Evolutionary conservation across 768 basidiomycete species (phyloP).

Genomic region (Mycena capillaripes): DNA sequence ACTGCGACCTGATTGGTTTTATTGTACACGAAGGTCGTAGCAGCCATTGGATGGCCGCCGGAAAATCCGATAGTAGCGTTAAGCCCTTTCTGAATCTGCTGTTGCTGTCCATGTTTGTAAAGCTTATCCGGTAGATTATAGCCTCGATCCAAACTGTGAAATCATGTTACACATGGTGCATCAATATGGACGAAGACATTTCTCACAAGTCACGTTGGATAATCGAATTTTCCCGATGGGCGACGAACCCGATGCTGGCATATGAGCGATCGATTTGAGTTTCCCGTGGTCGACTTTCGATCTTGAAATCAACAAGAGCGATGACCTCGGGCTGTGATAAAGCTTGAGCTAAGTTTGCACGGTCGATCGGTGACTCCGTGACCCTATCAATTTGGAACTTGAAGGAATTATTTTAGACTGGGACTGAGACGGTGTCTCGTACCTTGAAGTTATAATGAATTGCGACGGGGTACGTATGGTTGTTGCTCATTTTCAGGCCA

Average conservation of each 20-base stretch:
- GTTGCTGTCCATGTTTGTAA: neutral
- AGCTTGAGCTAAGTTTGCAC: neutral
- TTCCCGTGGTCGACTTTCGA: conserved; percentile 4
- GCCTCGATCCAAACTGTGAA: neutral
- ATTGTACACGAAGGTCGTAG: neutral
- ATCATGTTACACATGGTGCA: too few relatives aligned
- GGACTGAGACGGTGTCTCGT: too few relatives aligned
- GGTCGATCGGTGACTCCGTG: neutral
- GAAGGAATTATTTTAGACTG: neutral
- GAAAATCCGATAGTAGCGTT: neutral
- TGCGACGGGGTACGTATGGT: neutral
- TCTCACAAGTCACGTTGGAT: neutral
- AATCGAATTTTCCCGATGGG: conserved; percentile 14
- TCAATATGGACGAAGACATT: too few relatives aligned
- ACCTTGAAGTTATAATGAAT: conserved; percentile 13
- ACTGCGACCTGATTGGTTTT: neutral
- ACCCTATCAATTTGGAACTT: neutral
- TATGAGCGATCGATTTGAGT: conserved; percentile 19
- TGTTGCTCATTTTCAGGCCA: neutral
- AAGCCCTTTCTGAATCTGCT: neutral
- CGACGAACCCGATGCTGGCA: conserved; percentile 17
- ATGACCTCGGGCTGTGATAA: conserved; percentile 15
- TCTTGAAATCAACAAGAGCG: conserved; percentile 14
- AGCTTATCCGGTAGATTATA: neutral
- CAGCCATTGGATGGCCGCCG: neutral